These are phyloP conservation scores for Tuctoria greenei DNA, from an alignment of 176 grass and related monocot genomes.

Conservation along the genomic window DNA sequence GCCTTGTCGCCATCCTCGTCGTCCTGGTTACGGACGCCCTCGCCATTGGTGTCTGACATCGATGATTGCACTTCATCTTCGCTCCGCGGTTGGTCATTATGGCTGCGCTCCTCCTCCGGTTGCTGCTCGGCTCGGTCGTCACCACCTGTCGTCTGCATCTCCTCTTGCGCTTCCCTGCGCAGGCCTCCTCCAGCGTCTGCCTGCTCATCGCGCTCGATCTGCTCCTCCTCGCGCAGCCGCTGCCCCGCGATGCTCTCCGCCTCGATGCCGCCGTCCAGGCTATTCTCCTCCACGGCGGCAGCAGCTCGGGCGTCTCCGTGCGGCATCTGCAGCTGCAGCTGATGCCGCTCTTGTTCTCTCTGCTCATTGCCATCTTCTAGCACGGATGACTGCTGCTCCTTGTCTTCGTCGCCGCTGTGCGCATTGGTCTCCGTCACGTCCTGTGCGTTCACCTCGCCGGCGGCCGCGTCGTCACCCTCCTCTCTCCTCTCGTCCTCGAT, in stretches of 20 bases:
- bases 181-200: conserved; percentile 25
- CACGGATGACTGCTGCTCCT: conserved; percentile 21
- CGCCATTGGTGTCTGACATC: no score
- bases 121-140: conserved; percentile 13
- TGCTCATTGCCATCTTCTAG: conserved; percentile 16
- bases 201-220: conserved; percentile 36
- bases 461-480: background rate
- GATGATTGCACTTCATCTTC: conserved; percentile 1
- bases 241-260: conserved; percentile 60
- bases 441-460: no score
- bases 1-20: conserved; percentile 14
- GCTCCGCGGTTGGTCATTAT: background rate
- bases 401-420: conserved; percentile 22
- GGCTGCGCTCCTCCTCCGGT: background rate
- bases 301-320: conserved; percentile 8
- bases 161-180: conserved; percentile 46
- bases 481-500: background rate
- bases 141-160: background rate
- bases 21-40: conserved; percentile 10
- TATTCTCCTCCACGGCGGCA: conserved; percentile 53
- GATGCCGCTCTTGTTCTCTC: conserved; percentile 7
- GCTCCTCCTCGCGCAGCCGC: conserved; percentile 57
- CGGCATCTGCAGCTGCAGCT: conserved; percentile 30
- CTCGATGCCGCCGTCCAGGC: conserved; percentile 67
- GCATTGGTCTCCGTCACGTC: background rate